Conservation (phyloP, 139 green algal species). For the Coelastrella sp. region DNA sequence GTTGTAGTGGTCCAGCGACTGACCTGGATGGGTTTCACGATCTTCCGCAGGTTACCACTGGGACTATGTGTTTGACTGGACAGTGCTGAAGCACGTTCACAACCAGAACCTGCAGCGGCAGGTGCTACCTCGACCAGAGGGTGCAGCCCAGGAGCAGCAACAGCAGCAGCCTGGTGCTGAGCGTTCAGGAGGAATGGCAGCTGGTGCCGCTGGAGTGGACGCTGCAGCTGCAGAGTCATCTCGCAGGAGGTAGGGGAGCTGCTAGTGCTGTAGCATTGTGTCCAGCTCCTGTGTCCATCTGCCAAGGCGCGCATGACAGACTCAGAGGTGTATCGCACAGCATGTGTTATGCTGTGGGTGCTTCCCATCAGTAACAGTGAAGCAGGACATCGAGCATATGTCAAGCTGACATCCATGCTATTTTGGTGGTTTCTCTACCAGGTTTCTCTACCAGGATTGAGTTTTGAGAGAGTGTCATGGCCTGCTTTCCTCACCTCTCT, state of each 20-base stretch:
- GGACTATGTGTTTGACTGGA: slow-evolving; percentile 99
- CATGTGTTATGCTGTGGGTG: too few species aligned
- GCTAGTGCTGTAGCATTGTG: neutral
- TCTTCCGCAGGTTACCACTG: slow-evolving; percentile 92
- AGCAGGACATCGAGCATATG: too few species aligned
- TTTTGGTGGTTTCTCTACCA: too few species aligned
- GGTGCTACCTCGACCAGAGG: slow-evolving; percentile 17
- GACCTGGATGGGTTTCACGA: neutral
- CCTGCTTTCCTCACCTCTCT: neutral
- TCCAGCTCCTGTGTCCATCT: neutral
- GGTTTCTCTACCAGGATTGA: neutral
- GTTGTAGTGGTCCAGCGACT: neutral
- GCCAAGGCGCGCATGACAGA: neutral
- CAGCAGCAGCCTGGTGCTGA: slow-evolving; percentile 31
- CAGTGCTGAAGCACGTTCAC: slow-evolving; percentile 49
- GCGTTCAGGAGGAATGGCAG: slow-evolving; percentile 12
- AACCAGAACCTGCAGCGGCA: slow-evolving; percentile 46
- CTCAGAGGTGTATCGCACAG: too few species aligned
- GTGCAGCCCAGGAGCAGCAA: slow-evolving; percentile 16
- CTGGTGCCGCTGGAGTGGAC: neutral
- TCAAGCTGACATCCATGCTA: too few species aligned
- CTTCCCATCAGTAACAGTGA: too few species aligned
- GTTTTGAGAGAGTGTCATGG: neutral
- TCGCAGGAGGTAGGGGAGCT: slow-evolving; percentile 8
- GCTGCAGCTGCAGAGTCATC: slow-evolving; percentile 22